Percentiles rank a stretch among this genome's conserved stretches.
Conservation (phyloP, 1,284 basidiomycete genomes). For the Serendipita sp. region DNA sequence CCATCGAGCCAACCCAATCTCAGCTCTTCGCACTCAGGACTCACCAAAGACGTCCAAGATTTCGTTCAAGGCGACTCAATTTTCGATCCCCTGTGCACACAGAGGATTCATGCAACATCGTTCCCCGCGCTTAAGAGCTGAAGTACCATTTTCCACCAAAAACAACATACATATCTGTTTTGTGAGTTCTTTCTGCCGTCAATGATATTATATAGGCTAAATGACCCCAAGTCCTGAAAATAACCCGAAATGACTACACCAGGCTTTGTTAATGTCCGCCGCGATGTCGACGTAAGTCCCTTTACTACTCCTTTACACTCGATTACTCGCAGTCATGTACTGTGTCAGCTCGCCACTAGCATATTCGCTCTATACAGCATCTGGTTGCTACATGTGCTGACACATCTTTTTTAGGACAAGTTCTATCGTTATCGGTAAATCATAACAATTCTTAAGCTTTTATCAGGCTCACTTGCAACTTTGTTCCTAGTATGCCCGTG, state of each 20-base stretch:
- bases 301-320: conserved; percentile 8
- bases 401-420: conserved; percentile 36
- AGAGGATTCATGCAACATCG: conserved; percentile 77
- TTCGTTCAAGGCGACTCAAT: conserved; percentile 38
- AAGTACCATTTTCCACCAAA: conserved; percentile 45
- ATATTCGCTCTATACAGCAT: background rate
- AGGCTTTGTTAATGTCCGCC: conserved; percentile 88
- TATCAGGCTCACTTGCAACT: background rate
- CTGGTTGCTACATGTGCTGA: background rate
- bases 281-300: conserved; percentile 69
- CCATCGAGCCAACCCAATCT: background rate
- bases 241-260: conserved; percentile 70
- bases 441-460: conserved; percentile 8
- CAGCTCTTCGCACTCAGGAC: background rate
- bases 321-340: conserved; percentile 27
- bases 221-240: conserved; percentile 9
- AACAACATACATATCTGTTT: conserved; percentile 41
- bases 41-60: conserved; percentile 36
- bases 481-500: conserved; percentile 68
- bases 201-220: background rate
- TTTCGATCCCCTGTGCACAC: conserved; percentile 52
- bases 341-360: background rate
- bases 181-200: conserved; percentile 27
- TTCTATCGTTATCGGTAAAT: conserved; percentile 75
- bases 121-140: conserved; percentile 57